These are phyloP conservation scores for Polyporus arcularius DNA, from an alignment of 768 basidiomycete species.

Conservation along the genomic window DNA sequence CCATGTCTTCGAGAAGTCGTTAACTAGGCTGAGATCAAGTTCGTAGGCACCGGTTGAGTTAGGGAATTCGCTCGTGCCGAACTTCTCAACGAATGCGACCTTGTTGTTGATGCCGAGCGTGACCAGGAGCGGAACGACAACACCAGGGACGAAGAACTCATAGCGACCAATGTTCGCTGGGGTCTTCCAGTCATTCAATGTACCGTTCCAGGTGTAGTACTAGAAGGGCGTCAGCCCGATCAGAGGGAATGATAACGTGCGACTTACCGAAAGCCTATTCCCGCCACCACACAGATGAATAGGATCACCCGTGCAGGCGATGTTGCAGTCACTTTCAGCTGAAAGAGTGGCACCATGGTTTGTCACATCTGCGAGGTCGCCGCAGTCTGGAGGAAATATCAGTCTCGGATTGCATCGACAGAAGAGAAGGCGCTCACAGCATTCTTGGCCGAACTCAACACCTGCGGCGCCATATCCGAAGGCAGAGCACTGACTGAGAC, in stretches of 20 bases:
- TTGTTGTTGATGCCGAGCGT: slow-evolving; percentile 83
- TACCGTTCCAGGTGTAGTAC: slow-evolving; percentile 34
- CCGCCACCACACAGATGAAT: slow-evolving; percentile 67
- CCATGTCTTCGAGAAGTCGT: slow-evolving; percentile 54
- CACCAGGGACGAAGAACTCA: slow-evolving; percentile 58
- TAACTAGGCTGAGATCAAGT: slow-evolving; percentile 60
- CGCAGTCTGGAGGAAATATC: slow-evolving; percentile 53
- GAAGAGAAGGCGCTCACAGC: slow-evolving; percentile 50
- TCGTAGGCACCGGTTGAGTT: slow-evolving; percentile 83
- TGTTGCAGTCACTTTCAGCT: slow-evolving; percentile 41
- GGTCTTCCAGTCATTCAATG: slow-evolving; percentile 61
- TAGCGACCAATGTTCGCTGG: slow-evolving; percentile 69
- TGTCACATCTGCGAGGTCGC: slow-evolving; percentile 59
- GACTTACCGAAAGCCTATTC: slow-evolving; percentile 53
- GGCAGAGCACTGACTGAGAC: slow-evolving; percentile 65
- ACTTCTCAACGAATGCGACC: slow-evolving; percentile 77
- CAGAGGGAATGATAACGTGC: slow-evolving; percentile 15
- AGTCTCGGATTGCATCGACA: neutral
- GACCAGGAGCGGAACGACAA: slow-evolving; percentile 72
- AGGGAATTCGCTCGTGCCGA: slow-evolving; percentile 56
- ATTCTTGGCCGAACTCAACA: slow-evolving; percentile 69
- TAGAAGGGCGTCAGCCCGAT: neutral
- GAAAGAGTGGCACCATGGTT: slow-evolving; percentile 34
- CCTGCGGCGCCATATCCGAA: slow-evolving; percentile 76
- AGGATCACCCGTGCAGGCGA: slow-evolving; percentile 71